phyloP scores from a whole-genome alignment of 306 rosid species.

The Medicago truncatula region MtrunA17r5.0-ANR NC_053045.1:6834001-6834500 shows the following conservation, averaged over 20 bases:
- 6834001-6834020: too few relatives aligned
- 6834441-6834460: neutral
- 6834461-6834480: neutral
- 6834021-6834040: too few relatives aligned
- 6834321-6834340: neutral
- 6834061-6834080: too few relatives aligned
- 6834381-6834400: neutral
- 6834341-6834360: neutral
- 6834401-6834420: neutral
- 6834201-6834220: neutral
- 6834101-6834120: neutral
- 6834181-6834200: neutral
- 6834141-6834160: neutral
- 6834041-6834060: too few relatives aligned
- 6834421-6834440: neutral
- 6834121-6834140: neutral
- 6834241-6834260: neutral
- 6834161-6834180: neutral
- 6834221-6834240: neutral
- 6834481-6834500: neutral
- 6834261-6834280: neutral
- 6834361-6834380: neutral
- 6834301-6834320: neutral
- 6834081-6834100: too few relatives aligned
- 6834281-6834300: neutral